phyloP scores from a whole-genome alignment of 2,329 filamentous ascomycete genomes.

The Orbilia oligospora region DNA sequence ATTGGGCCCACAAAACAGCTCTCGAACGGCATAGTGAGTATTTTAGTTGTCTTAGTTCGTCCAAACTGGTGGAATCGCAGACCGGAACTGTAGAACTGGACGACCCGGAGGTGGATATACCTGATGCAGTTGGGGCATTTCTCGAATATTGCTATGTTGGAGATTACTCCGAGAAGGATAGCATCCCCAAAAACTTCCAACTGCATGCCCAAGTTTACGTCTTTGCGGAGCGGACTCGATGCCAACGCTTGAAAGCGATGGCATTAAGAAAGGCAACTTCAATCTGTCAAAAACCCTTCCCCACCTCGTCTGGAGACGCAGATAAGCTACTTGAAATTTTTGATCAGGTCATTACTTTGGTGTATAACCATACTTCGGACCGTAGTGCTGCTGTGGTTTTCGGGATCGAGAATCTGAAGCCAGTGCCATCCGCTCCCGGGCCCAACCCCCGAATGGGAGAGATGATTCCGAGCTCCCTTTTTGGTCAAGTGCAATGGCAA shows the following conservation, averaged over 20 bases:
- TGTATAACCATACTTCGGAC: not conserved
- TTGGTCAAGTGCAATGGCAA: too few relatives aligned
- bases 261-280: conserved; percentile 13
- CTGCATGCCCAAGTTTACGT: conserved; percentile 27
- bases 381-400: not conserved
- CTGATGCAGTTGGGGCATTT: conserved; percentile 7
- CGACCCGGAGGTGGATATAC: not conserved
- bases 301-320: not conserved
- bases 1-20: not conserved
- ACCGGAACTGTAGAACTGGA: not conserved
- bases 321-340: not conserved
- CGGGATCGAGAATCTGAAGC: not conserved
- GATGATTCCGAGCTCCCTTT: too few relatives aligned
- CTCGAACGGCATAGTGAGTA: not conserved
- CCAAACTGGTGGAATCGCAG: not conserved
- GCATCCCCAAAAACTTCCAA: not conserved
- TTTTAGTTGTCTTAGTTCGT: not conserved
- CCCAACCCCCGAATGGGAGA: too few relatives aligned
- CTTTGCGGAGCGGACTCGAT: conserved; percentile 2
- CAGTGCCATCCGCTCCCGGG: too few relatives aligned
- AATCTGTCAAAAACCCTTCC: not conserved
- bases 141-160: conserved; percentile 26
- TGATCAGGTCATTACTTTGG: not conserved
- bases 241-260: not conserved
- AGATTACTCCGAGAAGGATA: not conserved